Evolutionary conservation across 257 asterid species (phyloP), one percentile per base, ranked within the genome.

Genomic region (Verbena officinalis): DNA sequence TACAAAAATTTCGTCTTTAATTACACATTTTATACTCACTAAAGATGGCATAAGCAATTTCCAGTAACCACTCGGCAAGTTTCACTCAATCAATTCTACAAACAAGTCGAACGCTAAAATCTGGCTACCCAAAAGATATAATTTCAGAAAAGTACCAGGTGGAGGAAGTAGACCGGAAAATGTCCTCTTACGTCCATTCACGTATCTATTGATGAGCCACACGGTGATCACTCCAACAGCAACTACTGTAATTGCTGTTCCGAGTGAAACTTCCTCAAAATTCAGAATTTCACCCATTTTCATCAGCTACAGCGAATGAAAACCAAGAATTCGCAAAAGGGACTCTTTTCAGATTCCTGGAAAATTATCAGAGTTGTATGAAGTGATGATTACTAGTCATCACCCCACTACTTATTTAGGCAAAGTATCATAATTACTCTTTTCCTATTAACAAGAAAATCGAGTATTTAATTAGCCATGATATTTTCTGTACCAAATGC

Each of bases 201-300:
- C 22, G 64, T 61, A 68, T 8, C 66, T 62, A 15, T 49, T 82
- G 59, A 80, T 27, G 38, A 85, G 55, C 80, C 69, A 81, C 4
- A 80, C 34, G 11, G 84, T 64, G 43, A 83, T 34, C 50, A 75
- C 80, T 51, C 82, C 85, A 31, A 83, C 56, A 42, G 75, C 82
- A 55, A 79, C 76, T 21, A 75, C 77, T 10, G 80, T 63, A 51
- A 81, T 24, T 7, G 68, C 78, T 22, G 73, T 71, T 51, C 64
- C 73, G 57, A 78, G 43, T 15, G 80, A 72, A 16, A 79, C 51
- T 36, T 66, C 67, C 59, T 72, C 78, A 59, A 80, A 56, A 59
- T 70, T 67, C 66, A 73, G 62, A 53, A 80, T 74, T 23, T 58
- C 77, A 51, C 71, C 90, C 95, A 83, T 83, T 50, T 64, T 67